Percentiles rank a stretch among this genome's conserved stretches.
phyloP scores from a whole-genome alignment of 345 rosid genomes.

The Capsella bursapastoris region DNA sequence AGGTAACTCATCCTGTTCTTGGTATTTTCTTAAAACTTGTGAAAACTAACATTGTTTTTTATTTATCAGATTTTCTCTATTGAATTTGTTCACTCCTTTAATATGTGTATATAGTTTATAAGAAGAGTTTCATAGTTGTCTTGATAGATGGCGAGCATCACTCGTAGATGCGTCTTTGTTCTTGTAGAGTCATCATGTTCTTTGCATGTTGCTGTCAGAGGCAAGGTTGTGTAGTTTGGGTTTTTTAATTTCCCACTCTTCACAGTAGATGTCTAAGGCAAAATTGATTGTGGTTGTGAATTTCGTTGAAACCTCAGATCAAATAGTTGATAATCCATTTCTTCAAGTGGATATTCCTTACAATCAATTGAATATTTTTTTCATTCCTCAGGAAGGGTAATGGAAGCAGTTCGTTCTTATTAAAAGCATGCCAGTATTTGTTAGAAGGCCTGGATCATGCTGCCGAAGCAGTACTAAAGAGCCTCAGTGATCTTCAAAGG shows the following conservation, averaged over 20 bases:
- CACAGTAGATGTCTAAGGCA: slow-evolving; percentile 16
- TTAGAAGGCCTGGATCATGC: slow-evolving; percentile 65
- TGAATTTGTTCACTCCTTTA: not conserved
- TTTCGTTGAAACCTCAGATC: slow-evolving; percentile 14
- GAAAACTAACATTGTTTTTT: slow-evolving; percentile 18
- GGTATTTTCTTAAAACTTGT: slow-evolving; percentile 20
- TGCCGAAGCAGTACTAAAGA: slow-evolving; percentile 50
- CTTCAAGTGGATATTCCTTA: slow-evolving; percentile 15
- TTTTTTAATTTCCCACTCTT: not conserved
- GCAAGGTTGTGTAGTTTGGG: slow-evolving; percentile 26
- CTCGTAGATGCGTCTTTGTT: slow-evolving; percentile 26
- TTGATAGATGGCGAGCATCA: slow-evolving; percentile 12
- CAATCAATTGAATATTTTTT: slow-evolving; percentile 27
- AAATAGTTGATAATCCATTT: slow-evolving; percentile 17
- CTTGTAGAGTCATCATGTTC: slow-evolving; percentile 22
- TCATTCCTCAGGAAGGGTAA: slow-evolving; percentile 58
- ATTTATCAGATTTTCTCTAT: slow-evolving; percentile 24
- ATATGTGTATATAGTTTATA: slow-evolving; percentile 1
- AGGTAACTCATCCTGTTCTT: slow-evolving; percentile 39
- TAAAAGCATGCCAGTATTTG: slow-evolving; percentile 60
- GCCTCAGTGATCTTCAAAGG: slow-evolving; percentile 51
- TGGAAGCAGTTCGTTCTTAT: slow-evolving; percentile 58
- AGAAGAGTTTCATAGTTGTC: slow-evolving; percentile 24
- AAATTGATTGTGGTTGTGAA: slow-evolving; percentile 22
- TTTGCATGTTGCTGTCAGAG: slow-evolving; percentile 29